A percentile compares a stretch with the other conserved stretches of the same genome.
phyloP scores from a whole-genome alignment of 2,329 filamentous ascomycete genomes.

The Cladosporium phlei region DNA sequence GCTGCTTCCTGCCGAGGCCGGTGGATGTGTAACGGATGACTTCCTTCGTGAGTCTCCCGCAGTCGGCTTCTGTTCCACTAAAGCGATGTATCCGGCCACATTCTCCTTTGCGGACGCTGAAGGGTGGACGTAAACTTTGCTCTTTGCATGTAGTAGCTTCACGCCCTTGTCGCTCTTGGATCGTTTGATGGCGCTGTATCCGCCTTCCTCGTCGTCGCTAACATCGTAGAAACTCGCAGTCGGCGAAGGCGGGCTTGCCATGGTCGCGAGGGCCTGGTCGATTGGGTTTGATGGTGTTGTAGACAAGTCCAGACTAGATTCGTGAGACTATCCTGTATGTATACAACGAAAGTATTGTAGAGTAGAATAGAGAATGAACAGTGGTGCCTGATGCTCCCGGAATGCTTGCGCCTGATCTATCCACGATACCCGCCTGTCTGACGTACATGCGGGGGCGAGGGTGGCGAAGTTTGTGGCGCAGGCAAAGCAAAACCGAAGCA shows the following conservation, averaged over 20 bases:
- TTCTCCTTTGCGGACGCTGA: constrained; percentile 93
- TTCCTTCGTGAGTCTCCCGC: constrained; percentile 16
- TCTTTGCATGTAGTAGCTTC: constrained; percentile 92
- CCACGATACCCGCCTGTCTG: background rate
- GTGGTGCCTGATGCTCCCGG: background rate
- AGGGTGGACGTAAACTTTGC: constrained; percentile 98
- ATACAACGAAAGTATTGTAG: too few relatives aligned
- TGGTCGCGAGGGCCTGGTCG: background rate
- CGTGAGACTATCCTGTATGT: too few relatives aligned
- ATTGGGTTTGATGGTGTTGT: background rate
- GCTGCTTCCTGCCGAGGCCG: constrained; percentile 28
- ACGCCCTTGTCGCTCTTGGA: constrained; percentile 73
- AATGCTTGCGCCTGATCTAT: constrained; percentile 6
- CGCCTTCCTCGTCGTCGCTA: constrained; percentile 93
- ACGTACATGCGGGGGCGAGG: constrained; percentile 3
- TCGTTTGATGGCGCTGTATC: constrained; percentile 89
- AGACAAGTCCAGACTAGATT: background rate
- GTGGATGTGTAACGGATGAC: constrained; percentile 10
- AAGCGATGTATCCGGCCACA: constrained; percentile 85
- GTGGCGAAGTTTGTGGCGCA: constrained; percentile 3
- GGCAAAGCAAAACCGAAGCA: too few relatives aligned
- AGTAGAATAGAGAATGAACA: too few relatives aligned
- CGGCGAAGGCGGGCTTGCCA: constrained; percentile 58
- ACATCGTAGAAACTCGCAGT: constrained; percentile 88
- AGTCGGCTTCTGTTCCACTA: constrained; percentile 78